Percentiles rank a stretch among this genome's conserved stretches.
Evolutionary conservation across 2,329 filamentous ascomycete species (phyloP).

Genomic region (Parastagonospora nodorum): DNA sequence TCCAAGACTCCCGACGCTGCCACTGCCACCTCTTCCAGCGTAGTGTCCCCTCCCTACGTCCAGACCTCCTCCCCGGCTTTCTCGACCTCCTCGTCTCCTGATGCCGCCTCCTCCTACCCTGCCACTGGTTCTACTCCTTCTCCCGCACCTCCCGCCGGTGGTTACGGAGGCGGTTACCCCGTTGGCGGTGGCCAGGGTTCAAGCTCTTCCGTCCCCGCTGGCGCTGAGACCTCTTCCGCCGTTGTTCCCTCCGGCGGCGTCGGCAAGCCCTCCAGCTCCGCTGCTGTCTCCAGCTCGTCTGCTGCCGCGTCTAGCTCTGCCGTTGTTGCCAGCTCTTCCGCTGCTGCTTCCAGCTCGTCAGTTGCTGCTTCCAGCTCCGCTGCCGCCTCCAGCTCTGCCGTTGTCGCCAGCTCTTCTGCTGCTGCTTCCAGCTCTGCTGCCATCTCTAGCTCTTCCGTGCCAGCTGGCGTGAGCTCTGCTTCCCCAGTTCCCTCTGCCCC

Average conservation of each 20-base stretch:
- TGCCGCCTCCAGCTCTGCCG: too few relatives aligned
- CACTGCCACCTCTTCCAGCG: background rate
- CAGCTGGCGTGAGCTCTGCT: slow-evolving; percentile 1
- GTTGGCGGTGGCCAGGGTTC: background rate
- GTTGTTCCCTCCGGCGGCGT: background rate
- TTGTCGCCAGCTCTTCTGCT: background rate
- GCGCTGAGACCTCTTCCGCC: background rate
- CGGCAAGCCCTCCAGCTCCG: too few relatives aligned
- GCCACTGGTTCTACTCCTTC: slow-evolving; percentile 2
- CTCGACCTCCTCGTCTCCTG: slow-evolving; percentile 12
- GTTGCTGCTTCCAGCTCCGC: too few relatives aligned
- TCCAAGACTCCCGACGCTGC: slow-evolving; percentile 11
- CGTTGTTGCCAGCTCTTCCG: background rate
- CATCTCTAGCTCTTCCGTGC: background rate
- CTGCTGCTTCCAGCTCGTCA: background rate
- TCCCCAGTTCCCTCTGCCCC: slow-evolving; percentile 7
- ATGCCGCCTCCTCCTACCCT: slow-evolving; percentile 10
- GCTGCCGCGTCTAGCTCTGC: too few relatives aligned
- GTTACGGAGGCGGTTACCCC: background rate
- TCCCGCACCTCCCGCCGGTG: background rate
- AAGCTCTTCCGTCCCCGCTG: background rate
- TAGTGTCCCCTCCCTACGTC: slow-evolving; percentile 9
- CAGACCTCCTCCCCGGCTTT: slow-evolving; percentile 7
- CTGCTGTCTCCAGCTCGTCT: too few relatives aligned
- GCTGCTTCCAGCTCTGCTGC: background rate